Conservation (phyloP, 2,329 filamentous ascomycete genomes). For the Cercospora berteroae region DNA sequence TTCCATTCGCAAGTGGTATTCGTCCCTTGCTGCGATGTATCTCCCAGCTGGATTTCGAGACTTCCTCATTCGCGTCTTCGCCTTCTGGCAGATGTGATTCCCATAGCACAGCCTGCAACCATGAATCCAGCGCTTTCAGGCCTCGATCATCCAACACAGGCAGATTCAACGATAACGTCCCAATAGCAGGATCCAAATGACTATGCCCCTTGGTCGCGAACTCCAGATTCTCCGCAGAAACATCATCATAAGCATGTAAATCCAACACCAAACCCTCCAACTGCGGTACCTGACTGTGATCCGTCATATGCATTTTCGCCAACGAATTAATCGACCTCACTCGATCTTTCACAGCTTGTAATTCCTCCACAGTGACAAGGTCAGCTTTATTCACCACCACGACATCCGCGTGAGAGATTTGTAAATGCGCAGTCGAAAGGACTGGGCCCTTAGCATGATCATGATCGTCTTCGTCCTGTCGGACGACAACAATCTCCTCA, state of each 20-base stretch:
- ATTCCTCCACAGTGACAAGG: constrained; percentile 67
- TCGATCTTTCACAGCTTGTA: constrained; percentile 66
- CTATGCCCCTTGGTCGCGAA: constrained; percentile 77
- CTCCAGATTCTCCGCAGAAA: constrained; percentile 63
- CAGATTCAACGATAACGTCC: constrained; percentile 72
- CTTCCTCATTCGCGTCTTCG: background rate
- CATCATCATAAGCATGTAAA: constrained; percentile 85
- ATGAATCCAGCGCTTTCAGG: constrained; percentile 68
- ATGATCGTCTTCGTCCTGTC: no score
- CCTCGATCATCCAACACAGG: constrained; percentile 58
- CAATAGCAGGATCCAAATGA: constrained; percentile 86
- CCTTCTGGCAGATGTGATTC: constrained; percentile 47
- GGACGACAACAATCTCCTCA: constrained; percentile 36
- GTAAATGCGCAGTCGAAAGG: constrained; percentile 89
- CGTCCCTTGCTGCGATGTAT: constrained; percentile 87
- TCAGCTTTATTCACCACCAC: constrained; percentile 93
- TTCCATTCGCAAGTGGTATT: constrained; percentile 63
- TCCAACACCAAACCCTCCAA: constrained; percentile 86
- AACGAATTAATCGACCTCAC: constrained; percentile 85
- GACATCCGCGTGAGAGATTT: constrained; percentile 95
- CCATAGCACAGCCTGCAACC: constrained; percentile 84
- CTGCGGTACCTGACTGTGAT: constrained; percentile 73
- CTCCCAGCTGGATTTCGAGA: constrained; percentile 57
- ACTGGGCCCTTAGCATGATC: constrained; percentile 59
- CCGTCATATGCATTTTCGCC: constrained; percentile 78